Conservation (phyloP, 129 eudicot species). For the Lactuca saligna region DNA sequence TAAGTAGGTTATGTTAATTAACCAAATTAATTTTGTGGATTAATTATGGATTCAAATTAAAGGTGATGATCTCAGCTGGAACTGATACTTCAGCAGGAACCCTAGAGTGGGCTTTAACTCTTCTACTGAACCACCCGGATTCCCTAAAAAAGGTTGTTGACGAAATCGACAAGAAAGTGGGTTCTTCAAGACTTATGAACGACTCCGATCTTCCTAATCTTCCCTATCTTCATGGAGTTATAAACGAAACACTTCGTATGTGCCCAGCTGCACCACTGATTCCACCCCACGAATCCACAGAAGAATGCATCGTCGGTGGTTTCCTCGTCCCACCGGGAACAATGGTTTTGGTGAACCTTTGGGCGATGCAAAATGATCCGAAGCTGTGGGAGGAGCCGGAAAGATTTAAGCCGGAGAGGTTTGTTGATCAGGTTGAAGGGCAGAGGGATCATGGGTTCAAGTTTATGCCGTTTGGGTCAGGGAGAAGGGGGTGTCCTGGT, state of each 20-base stretch:
- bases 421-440: conserved; percentile 23
- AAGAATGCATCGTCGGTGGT: conserved; percentile 47
- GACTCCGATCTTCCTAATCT: conserved; percentile 50
- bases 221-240: conserved; percentile 49
- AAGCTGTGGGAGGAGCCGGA: conserved; percentile 39
- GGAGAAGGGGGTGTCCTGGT: conserved; percentile 56
- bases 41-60: neutral
- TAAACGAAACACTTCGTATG: conserved; percentile 55
- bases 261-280: conserved; percentile 48
- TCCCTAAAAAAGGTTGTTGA: conserved; percentile 28
- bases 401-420: conserved; percentile 43
- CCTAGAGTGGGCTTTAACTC: conserved; percentile 55
- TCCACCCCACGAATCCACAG: conserved; percentile 53
- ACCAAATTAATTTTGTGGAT: too few species aligned
- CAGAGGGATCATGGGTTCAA: conserved; percentile 32
- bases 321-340: conserved; percentile 42
- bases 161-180: conserved; percentile 40
- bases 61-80: conserved; percentile 43
- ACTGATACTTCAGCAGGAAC: conserved; percentile 45
- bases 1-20: neutral
- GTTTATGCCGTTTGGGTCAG: conserved; percentile 50
- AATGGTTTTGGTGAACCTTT: conserved; percentile 46
- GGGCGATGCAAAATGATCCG: conserved; percentile 49
- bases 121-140: conserved; percentile 42
- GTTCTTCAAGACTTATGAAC: conserved; percentile 34